phyloP scores from a whole-genome alignment of 176 grass and related monocot species.

The Eragrostis curvula region DNA sequence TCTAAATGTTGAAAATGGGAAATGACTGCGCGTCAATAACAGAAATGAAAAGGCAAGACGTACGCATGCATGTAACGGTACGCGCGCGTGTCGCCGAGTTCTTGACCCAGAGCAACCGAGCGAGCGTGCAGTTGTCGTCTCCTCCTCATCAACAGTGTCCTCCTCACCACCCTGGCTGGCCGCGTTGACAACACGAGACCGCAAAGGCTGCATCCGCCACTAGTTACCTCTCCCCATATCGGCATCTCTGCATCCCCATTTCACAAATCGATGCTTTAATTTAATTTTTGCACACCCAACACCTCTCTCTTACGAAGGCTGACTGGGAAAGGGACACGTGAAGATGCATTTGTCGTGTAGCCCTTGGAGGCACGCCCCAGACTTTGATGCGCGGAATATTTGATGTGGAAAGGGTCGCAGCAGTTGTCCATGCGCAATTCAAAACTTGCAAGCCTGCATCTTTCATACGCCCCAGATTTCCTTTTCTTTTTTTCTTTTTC shows the following conservation, averaged over 20 bases:
- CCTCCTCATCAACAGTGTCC: neutral
- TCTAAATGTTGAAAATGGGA: neutral
- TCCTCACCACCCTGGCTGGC: neutral
- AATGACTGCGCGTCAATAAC: neutral
- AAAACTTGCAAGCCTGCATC: conserved; percentile 46
- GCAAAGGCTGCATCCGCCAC: neutral
- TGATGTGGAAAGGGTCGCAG: conserved; percentile 36
- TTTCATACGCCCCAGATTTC: too few species aligned
- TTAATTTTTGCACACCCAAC: neutral
- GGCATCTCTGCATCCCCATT: neutral
- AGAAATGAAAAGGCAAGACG: neutral
- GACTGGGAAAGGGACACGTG: conserved; percentile 56
- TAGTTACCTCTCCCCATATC: conserved; percentile 1
- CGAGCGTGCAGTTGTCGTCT: conserved; percentile 51
- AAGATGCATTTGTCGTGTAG: conserved; percentile 43
- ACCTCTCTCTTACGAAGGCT: neutral
- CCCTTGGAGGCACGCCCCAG: conserved; percentile 36
- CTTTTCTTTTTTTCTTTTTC: neutral
- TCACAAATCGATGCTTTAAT: neutral
- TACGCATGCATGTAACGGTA: conserved; percentile 20
- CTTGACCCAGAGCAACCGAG: conserved; percentile 46
- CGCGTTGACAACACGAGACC: conserved; percentile 54
- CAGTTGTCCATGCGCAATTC: conserved; percentile 34
- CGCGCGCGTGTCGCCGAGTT: conserved; percentile 4
- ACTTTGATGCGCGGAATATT: conserved; percentile 59